Evolutionary conservation across 2,329 filamentous ascomycete genomes (phyloP).

Genomic region (Phialophora verrucosa): DNA sequence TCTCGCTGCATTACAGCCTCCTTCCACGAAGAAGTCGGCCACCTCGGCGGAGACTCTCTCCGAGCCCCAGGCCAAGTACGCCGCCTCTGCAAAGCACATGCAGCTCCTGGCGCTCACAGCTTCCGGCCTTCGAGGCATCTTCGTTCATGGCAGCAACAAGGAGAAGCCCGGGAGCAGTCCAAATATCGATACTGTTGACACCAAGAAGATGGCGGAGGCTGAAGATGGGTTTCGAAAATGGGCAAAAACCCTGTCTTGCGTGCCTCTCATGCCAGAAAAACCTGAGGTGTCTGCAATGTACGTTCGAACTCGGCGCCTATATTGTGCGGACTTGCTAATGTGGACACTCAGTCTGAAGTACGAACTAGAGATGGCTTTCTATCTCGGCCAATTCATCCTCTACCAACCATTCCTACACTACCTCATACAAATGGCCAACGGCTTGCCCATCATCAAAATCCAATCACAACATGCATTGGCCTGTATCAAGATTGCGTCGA

Average conservation of each 20-base stretch:
- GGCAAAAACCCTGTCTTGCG: slow-evolving; percentile 27
- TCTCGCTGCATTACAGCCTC: slow-evolving; percentile 16
- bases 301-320: not conserved
- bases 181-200: slow-evolving; percentile 21
- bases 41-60: slow-evolving; percentile 11
- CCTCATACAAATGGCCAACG: slow-evolving; percentile 64
- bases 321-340: not conserved
- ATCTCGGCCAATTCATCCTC: slow-evolving; percentile 32
- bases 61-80: slow-evolving; percentile 22
- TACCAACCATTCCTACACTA: slow-evolving; percentile 38
- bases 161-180: slow-evolving; percentile 6
- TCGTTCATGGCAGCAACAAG: not conserved
- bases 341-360: slow-evolving; percentile 23
- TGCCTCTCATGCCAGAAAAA: slow-evolving; percentile 18
- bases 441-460: slow-evolving; percentile 66
- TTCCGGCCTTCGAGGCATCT: slow-evolving; percentile 20
- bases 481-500: slow-evolving; percentile 36
- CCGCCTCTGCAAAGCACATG: slow-evolving; percentile 24
- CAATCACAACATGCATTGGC: slow-evolving; percentile 49
- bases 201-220: slow-evolving; percentile 22
- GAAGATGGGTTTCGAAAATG: slow-evolving; percentile 32
- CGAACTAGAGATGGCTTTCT: slow-evolving; percentile 33
- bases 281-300: slow-evolving; percentile 24
- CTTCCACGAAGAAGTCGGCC: slow-evolving; percentile 11
- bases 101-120: slow-evolving; percentile 19